These are phyloP conservation scores for Prunus davidiana DNA, from an alignment of 306 rosid species.

Conservation along the genomic window DNA sequence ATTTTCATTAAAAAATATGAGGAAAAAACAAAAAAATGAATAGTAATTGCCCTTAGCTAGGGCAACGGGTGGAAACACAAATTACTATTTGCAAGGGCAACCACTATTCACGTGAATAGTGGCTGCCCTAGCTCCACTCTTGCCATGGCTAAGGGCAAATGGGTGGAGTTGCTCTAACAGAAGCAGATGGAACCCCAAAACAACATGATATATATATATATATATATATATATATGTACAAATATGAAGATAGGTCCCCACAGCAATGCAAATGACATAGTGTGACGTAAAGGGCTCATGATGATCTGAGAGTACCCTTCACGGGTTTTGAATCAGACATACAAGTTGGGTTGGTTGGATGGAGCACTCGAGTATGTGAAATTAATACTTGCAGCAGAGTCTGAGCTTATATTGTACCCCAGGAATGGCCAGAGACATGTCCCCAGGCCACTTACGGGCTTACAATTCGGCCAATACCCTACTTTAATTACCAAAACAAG, in stretches of 20 bases:
- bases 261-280: not conserved
- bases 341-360: constrained; percentile 24
- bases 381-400: constrained; percentile 24
- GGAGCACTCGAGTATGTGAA: constrained; percentile 38
- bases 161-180: no score
- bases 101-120: no score
- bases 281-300: constrained; percentile 39
- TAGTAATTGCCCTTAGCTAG: no score
- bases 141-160: no score
- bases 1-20: no score
- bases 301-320: constrained; percentile 28
- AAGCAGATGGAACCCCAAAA: no score
- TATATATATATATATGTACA: no score
- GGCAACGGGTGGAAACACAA: no score
- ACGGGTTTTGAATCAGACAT: constrained; percentile 38
- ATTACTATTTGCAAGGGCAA: no score
- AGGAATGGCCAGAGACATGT: constrained; percentile 5
- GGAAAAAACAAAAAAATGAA: no score
- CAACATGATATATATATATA: no score
- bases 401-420: not conserved
- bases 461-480: not conserved
- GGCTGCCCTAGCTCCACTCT: no score
- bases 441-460: not conserved
- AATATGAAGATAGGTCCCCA: not conserved
- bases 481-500: not conserved